Base-by-base conservation (phyloP, 2,329 filamentous ascomycete genomes). In the Coniochaeta hoffmannii region DNA sequence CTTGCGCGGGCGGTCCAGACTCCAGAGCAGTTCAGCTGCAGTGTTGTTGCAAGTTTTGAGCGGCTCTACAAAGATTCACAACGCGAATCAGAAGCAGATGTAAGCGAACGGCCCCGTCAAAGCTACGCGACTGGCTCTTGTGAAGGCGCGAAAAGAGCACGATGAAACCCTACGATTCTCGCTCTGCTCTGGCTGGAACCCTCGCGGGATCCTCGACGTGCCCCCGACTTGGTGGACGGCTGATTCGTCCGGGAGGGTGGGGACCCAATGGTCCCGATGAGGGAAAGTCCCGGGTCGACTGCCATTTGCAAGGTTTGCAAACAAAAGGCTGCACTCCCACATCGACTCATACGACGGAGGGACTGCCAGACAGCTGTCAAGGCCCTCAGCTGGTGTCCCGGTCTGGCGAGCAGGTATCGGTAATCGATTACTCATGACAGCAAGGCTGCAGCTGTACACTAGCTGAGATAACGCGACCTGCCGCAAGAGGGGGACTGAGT, bases 41-140 rank as follows among this genome's bases (percentile, higher is more conserved):
- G 38, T 41, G 38, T 41, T 19, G 28, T 50, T 44, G 22, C 15
- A 17, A 30, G 10, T 15, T 36, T n/a, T n/a, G n/a, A n/a, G n/a
- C n/a, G n/a, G n/a, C n/a, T n/a, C n/a, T n/a, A n/a, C n/a, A n/a
- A n/a, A n/a, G n/a, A n/a, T n/a, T n/a, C 49, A 14, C 19, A 28
- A 38, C 46, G 53, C 64, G 62, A 66, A 66, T 66, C 63, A 66
- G 59, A 53, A 44, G 58, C 11, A 12, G 38, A 31, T 31, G 44
- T 66, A 66, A 66, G 63, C 64, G 64, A 66, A 59, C 24, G 59
- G 41, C 57, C 61, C 62, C 60, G 22, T 50, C 56, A 53, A 34
- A 38, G 22, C 12, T 26, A 3, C 14, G 38, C 22, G 19, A 44
- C 38, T 46, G 24, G 41, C 15, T 28, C 19, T 26, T 9, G 41